These are phyloP conservation scores for Drechslerella dactyloides DNA, from an alignment of 2,329 filamentous ascomycete genomes.

Conservation along the genomic window DNA sequence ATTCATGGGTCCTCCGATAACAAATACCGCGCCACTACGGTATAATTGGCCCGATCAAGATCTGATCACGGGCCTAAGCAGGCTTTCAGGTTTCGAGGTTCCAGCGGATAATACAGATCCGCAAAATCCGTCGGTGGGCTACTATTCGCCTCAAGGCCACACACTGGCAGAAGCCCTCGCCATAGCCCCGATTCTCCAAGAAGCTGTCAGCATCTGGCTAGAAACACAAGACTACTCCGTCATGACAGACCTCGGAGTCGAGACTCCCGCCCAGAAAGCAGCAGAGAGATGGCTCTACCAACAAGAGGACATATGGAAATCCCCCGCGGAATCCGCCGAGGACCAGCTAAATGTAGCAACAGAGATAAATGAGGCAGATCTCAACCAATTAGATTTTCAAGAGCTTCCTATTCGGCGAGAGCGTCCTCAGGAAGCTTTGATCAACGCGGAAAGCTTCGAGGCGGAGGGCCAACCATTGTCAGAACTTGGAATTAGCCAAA, in stretches of 20 bases:
- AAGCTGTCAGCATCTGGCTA: constrained; percentile 8
- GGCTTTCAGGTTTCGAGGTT: constrained; percentile 3
- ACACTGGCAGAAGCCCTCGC: constrained; percentile 7
- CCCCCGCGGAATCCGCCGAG: neutral
- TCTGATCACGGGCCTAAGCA: constrained; percentile 6
- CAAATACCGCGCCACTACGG: neutral
- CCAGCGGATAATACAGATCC: constrained; percentile 1
- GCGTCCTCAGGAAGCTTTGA: too few relatives aligned
- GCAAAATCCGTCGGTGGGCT: constrained; percentile 1
- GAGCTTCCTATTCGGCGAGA: too few relatives aligned
- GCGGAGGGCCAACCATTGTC: too few relatives aligned
- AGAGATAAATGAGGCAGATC: neutral
- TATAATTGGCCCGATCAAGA: constrained; percentile 26
- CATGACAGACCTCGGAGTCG: neutral
- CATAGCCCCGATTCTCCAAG: constrained; percentile 8
- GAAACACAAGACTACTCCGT: neutral
- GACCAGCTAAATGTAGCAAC: neutral
- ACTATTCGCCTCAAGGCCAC: constrained; percentile 12
- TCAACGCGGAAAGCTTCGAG: too few relatives aligned
- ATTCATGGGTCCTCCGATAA: constrained; percentile 21
- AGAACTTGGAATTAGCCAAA: too few relatives aligned
- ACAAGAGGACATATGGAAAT: constrained; percentile 3
- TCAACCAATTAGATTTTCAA: neutral
- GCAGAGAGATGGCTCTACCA: constrained; percentile 34
- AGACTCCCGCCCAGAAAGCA: neutral